Evolutionary conservation across 163 green algal genomes (phyloP), one percentile per base, ranked within the genome.

Genomic region (Volvox carteri): DNA sequence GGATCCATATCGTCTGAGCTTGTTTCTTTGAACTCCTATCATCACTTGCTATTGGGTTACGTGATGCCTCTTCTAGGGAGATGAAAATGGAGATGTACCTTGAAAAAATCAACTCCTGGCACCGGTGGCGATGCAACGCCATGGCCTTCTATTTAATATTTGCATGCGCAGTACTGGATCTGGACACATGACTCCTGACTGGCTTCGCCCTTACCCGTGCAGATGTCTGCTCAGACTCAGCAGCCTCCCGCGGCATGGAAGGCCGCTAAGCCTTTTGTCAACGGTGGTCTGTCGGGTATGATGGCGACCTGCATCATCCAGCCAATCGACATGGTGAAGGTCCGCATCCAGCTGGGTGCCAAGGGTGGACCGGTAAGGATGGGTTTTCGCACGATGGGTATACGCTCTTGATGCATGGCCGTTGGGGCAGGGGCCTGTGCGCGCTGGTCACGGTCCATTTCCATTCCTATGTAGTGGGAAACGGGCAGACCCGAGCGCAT

Each of bases 271-370:
- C 98, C 98, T 7, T 99, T 98, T 85, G 44, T 99, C 2, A 99
- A 99, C 89, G 98, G 98, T 67, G 98, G 98, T 46, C 65, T 96
- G 19, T 94, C 92, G 16, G 98, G 98, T 77, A 99, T 99, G 98
- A 87, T 90, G 30, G 96, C 98, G 1, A 99, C 98, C 8, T 99
- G 95, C 91, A 96, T 99, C 92, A 99, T 99, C 83, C 98, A 99
- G 95, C 98, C 98, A 42, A 96, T 99, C 88, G 98, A 99, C 86
- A 99, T 99, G 97, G 97, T 99, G 60, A 99, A 99, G 92, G 98
- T 99, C 54, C 94, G 97, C 73, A 93, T 99, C 33, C 97, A 99
- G 92, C 94, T 99, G 62, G 97, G 97, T 44, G 96, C 97, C 16
- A 96, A 93, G 65, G 97, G 96, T 44, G 92, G 93, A 76, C 97